Conservation (phyloP, 495 filamentous ascomycete species). For the Penicillium macrosclerotiorum region DNA sequence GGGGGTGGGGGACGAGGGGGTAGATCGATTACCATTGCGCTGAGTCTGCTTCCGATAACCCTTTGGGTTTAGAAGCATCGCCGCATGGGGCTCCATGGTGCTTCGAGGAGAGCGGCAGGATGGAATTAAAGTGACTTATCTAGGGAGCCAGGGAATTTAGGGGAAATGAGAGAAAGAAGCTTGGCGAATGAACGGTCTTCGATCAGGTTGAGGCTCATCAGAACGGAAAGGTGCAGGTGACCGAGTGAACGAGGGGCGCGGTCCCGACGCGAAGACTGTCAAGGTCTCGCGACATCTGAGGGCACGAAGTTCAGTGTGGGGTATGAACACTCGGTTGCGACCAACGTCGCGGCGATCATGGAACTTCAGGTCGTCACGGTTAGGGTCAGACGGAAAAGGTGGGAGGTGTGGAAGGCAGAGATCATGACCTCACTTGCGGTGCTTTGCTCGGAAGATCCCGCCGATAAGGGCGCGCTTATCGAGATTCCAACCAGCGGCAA, state of each 20-base stretch:
- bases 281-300: slow-evolving; percentile 18
- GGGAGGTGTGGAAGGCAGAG: not conserved
- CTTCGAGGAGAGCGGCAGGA: not conserved
- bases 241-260: slow-evolving; percentile 12
- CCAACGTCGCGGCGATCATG: not conserved
- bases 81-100: slow-evolving; percentile 42
- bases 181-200: not conserved
- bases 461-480: slow-evolving; percentile 27
- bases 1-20: slow-evolving; percentile 4
- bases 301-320: not conserved
- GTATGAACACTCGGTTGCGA: not conserved
- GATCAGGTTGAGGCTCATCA: slow-evolving; percentile 5
- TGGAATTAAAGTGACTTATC: too few relatives aligned
- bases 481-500: slow-evolving; percentile 1
- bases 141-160: not conserved
- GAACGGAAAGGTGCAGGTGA: slow-evolving; percentile 7
- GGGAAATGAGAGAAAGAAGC: slow-evolving; percentile 7
- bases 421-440: slow-evolving; percentile 21
- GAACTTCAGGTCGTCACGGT: not conserved
- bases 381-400: slow-evolving; percentile 5
- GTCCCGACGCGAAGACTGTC: slow-evolving; percentile 10
- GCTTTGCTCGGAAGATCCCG: slow-evolving; percentile 24
- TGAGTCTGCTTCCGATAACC: slow-evolving; percentile 32
- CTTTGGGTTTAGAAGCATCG: slow-evolving; percentile 45
- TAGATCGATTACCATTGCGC: slow-evolving; percentile 34